Percentiles rank a stretch among this genome's conserved stretches.
These are phyloP conservation scores for Pleurotus djamor DNA, from an alignment of 768 basidiomycete species.

Conservation along the genomic window DNA sequence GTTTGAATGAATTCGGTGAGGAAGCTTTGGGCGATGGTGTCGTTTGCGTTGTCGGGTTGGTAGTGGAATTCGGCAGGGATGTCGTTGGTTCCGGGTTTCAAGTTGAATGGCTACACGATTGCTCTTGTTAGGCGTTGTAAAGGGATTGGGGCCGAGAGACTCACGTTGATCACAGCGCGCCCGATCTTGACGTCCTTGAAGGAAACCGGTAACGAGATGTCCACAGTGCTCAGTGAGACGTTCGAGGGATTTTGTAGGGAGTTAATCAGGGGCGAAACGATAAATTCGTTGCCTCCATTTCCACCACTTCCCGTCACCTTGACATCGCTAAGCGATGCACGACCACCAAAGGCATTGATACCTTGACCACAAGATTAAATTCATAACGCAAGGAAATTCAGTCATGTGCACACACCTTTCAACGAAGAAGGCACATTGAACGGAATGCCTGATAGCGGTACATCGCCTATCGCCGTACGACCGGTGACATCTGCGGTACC, in stretches of 20 bases:
- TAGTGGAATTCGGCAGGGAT: conserved; percentile 66
- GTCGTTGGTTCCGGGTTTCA: conserved; percentile 56
- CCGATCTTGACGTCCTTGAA: conserved; percentile 58
- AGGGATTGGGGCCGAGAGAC: no score
- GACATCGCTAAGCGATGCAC: conserved; percentile 52
- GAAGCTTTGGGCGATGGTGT: conserved; percentile 66
- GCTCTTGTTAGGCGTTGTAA: no score
- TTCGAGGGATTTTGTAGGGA: conserved; percentile 67
- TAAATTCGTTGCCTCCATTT: conserved; percentile 54
- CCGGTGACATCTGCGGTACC: conserved; percentile 60
- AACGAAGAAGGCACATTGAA: conserved; percentile 59
- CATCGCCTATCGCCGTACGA: conserved; percentile 61
- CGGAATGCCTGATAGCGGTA: conserved; percentile 62
- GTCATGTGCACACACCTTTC: conserved; percentile 49
- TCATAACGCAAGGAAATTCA: no score
- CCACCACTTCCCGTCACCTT: conserved; percentile 66
- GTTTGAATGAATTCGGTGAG: conserved; percentile 59
- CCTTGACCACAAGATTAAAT: conserved; percentile 38
- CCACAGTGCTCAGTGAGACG: conserved; percentile 56
- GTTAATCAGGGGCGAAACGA: conserved; percentile 56
- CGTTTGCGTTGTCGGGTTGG: conserved; percentile 59
- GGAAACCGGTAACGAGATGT: conserved; percentile 55
- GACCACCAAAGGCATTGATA: conserved; percentile 57
- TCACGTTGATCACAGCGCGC: conserved; percentile 54
- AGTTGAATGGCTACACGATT: conserved; percentile 58